Evolutionary conservation across 345 rosid species (phyloP).

Genomic region (Syzygium aqueum): DNA sequence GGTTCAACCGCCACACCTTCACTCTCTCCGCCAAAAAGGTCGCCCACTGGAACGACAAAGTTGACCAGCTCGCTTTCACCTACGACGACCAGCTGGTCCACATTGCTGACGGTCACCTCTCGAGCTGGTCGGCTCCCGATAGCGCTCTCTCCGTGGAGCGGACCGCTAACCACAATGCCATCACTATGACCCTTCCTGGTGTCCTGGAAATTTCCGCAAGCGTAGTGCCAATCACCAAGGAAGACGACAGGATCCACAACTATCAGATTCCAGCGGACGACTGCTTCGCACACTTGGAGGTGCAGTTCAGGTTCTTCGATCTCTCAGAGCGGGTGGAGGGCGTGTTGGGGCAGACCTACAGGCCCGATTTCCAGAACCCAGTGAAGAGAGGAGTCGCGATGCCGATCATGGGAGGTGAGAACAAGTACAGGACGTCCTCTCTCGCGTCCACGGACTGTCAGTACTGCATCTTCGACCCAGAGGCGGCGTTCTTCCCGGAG

Average conservation of each 20-base stretch:
- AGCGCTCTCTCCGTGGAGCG: slow-evolving; percentile 1
- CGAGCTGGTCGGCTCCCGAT: slow-evolving; percentile 1
- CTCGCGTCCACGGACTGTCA: slow-evolving; percentile 5
- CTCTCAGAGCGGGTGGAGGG: slow-evolving; percentile 4
- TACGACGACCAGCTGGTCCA: not conserved
- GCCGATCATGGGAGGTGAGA: slow-evolving; percentile 12
- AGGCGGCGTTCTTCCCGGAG: not conserved
- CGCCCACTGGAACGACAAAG: slow-evolving; percentile 1
- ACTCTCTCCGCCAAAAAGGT: slow-evolving; percentile 3
- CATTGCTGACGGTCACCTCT: slow-evolving; percentile 5
- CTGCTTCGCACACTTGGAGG: slow-evolving; percentile 14
- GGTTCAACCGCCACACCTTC: slow-evolving; percentile 5
- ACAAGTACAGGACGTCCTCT: slow-evolving; percentile 7
- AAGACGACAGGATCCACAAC: slow-evolving; percentile 9
- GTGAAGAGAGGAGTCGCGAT: slow-evolving; percentile 12
- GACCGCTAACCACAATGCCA: not conserved
- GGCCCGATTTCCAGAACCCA: slow-evolving; percentile 2
- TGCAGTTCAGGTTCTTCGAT: slow-evolving; percentile 7
- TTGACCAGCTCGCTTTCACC: slow-evolving; percentile 8
- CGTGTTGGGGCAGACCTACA: slow-evolving; percentile 9
- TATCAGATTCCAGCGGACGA: slow-evolving; percentile 1
- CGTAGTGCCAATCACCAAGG: slow-evolving; percentile 5
- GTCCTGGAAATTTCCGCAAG: slow-evolving; percentile 2
- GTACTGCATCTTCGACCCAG: not conserved
- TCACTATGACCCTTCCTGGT: not conserved